phyloP scores from a whole-genome alignment of 2,329 filamentous ascomycete species.

The Iodosphaeria phyllophila region DNA sequence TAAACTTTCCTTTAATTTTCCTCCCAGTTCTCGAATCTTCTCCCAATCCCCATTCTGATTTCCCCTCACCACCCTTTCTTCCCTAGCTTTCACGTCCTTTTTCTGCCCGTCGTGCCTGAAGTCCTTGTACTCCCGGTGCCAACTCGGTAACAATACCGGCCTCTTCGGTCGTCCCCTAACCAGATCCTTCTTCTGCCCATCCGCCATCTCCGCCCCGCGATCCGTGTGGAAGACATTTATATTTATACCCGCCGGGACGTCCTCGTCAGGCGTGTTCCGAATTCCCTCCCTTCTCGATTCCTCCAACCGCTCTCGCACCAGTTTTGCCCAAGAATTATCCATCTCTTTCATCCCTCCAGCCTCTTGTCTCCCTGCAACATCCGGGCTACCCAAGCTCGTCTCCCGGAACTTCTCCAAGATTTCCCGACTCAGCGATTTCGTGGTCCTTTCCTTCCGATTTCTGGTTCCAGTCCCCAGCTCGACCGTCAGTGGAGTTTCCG shows the following conservation, averaged over 20 bases:
- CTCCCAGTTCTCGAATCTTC: background rate
- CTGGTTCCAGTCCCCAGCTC: too few relatives aligned
- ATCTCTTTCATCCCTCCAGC: too few relatives aligned
- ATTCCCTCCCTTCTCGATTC: background rate
- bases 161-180: conserved; percentile 6
- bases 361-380: too few relatives aligned
- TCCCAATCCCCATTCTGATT: background rate
- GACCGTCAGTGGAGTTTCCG: too few relatives aligned
- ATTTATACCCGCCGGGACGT: conserved; percentile 21
- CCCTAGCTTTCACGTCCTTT: conserved; percentile 1
- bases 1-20: background rate
- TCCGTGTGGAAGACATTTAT: conserved; percentile 27
- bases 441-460: too few relatives aligned
- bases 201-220: conserved; percentile 24
- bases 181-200: conserved; percentile 9
- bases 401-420: too few relatives aligned
- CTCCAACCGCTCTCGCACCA: background rate
- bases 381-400: too few relatives aligned
- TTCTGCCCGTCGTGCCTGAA: conserved; percentile 11
- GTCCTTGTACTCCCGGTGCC: conserved; percentile 16
- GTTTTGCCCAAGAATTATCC: too few relatives aligned
- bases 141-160: conserved; percentile 6
- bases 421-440: too few relatives aligned
- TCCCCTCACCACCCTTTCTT: conserved; percentile 1
- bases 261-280: conserved; percentile 7